These are phyloP conservation scores for Chaetomium sp. DNA, from an alignment of 2,329 filamentous ascomycete genomes.

Conservation along the genomic window DNA sequence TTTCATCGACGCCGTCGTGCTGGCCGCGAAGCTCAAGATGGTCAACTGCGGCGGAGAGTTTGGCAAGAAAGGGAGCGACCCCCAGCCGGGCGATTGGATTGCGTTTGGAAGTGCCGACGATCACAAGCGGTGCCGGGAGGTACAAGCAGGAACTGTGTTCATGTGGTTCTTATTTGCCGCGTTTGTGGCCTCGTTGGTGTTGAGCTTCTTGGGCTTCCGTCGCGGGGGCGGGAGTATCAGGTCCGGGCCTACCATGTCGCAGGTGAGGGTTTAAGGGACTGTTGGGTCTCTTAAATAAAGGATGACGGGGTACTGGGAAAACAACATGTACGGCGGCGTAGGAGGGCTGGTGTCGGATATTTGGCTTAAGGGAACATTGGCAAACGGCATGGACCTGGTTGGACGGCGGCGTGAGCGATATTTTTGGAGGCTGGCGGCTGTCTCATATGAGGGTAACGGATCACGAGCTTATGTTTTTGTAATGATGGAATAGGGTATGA, in stretches of 20 bases:
- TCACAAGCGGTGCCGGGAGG: conserved; percentile 63
- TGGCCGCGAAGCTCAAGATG: conserved; percentile 61
- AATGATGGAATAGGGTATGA: not conserved
- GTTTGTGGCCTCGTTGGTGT: conserved; percentile 51
- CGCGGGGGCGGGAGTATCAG: conserved; percentile 42
- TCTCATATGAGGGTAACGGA: not conserved
- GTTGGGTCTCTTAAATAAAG: not conserved
- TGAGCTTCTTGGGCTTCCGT: conserved; percentile 48
- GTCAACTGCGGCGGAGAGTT: conserved; percentile 52
- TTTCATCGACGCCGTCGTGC: conserved; percentile 63
- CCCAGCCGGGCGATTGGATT: conserved; percentile 44
- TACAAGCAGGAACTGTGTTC: conserved; percentile 69
- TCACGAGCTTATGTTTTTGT: not conserved
- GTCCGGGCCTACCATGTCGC: conserved; percentile 48
- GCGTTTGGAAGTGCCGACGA: conserved; percentile 55
- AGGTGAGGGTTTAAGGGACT: conserved; percentile 42
- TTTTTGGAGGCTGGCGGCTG: too few relatives aligned
- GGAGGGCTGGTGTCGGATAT: not conserved
- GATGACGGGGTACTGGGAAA: too few relatives aligned
- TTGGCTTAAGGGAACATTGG: not conserved
- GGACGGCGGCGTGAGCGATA: too few relatives aligned
- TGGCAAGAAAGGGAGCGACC: conserved; percentile 19
- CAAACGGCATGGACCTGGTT: not conserved
- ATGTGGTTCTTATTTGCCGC: conserved; percentile 70
- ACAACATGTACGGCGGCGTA: not conserved